Evolutionary conservation across 805 yeast genomes (phyloP).

Genomic region (Candida dendrica): DNA sequence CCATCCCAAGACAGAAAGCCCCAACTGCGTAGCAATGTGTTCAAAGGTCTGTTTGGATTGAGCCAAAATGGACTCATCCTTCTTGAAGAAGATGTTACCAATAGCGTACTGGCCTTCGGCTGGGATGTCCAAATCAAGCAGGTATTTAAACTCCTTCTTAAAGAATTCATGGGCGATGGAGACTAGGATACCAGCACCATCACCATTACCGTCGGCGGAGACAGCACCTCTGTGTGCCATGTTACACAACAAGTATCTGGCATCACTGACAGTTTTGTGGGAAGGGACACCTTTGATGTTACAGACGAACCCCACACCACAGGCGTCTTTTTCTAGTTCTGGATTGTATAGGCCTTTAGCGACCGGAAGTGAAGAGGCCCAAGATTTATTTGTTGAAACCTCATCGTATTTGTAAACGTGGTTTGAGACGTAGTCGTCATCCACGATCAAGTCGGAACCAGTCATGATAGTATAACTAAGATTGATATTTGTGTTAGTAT

Average conservation of each 20-base stretch:
- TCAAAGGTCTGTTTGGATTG: constrained; percentile 75
- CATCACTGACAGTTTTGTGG: constrained; percentile 92
- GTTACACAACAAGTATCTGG: constrained; percentile 79
- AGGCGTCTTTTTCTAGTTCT: constrained; percentile 89
- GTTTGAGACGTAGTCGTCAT: constrained; percentile 6
- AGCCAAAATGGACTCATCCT: constrained; percentile 61
- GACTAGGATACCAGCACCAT: constrained; percentile 96
- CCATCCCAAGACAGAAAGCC: constrained; percentile 87
- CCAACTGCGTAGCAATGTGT: constrained; percentile 67
- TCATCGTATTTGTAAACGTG: constrained; percentile 50
- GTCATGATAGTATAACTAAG: neutral
- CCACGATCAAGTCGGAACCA: neutral
- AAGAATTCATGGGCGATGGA: constrained; percentile 88
- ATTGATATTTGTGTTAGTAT: too few species aligned
- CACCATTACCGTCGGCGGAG: constrained; percentile 95
- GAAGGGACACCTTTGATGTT: constrained; percentile 82
- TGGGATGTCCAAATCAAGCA: constrained; percentile 64
- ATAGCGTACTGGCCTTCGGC: constrained; percentile 83
- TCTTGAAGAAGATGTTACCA: constrained; percentile 91
- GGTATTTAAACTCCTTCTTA: constrained; percentile 72
- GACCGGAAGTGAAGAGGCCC: constrained; percentile 88
- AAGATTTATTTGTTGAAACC: constrained; percentile 69
- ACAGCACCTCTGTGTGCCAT: constrained; percentile 99
- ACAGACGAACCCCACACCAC: constrained; percentile 98
- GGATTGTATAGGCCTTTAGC: constrained; percentile 92